Conservation (phyloP, 345 rosid species). For the Gossypium australe region DNA sequence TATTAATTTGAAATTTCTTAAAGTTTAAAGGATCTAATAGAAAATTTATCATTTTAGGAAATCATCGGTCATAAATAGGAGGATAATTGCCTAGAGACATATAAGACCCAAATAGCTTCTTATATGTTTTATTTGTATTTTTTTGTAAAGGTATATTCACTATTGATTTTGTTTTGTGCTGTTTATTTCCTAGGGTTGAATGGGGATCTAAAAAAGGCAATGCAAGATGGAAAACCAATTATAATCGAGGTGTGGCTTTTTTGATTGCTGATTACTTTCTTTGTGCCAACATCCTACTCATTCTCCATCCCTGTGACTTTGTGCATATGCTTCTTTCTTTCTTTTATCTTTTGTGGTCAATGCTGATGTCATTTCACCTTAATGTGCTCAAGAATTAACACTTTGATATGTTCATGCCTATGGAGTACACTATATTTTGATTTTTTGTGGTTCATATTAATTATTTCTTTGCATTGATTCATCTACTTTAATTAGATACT, state of each 20-base stretch:
- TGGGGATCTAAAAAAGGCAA: constrained; percentile 97
- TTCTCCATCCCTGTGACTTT: background rate
- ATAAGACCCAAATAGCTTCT: background rate
- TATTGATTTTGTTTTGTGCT: constrained; percentile 11
- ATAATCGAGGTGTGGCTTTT: constrained; percentile 70
- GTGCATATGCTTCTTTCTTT: background rate
- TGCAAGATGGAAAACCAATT: constrained; percentile 99
- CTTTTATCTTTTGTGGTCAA: background rate
- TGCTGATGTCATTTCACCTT: background rate
- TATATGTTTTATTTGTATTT: background rate
- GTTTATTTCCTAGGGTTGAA: constrained; percentile 66
- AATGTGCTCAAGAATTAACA: background rate
- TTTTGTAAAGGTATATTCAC: background rate
- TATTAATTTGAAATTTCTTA: no score
- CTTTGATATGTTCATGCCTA: background rate
- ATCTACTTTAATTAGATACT: background rate
- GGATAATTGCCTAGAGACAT: background rate
- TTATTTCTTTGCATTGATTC: background rate
- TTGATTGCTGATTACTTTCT: background rate
- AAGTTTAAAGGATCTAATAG: no score
- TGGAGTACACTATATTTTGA: background rate
- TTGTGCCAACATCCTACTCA: background rate
- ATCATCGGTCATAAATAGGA: no score
- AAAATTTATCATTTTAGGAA: no score
- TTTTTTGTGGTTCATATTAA: background rate